Evolutionary conservation across 306 rosid genomes (phyloP), one percentile per base, ranked within the genome.

Genomic region (Clitoria ternatea): DNA sequence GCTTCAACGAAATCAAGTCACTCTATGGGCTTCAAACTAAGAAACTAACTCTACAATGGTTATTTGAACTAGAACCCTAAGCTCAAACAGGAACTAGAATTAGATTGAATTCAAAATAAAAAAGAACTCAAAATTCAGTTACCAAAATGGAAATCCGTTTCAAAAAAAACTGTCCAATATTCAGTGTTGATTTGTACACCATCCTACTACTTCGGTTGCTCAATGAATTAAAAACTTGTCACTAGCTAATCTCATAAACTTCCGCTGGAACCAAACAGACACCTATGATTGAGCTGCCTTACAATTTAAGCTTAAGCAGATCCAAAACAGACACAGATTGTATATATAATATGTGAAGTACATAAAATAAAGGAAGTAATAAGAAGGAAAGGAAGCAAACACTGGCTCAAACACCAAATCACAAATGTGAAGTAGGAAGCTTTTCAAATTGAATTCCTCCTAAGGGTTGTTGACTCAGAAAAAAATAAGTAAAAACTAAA

Each of bases 391-490:
- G 20, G 60, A 18, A 79, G 73, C 52, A 47, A n/a, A n/a, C n/a
- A n/a, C n/a, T n/a, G n/a, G n/a, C 44, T 40, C 75, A 80, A 62
- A 43, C 45, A 42, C n/a, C 47, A n/a, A n/a, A n/a, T n/a, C n/a
- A n/a, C 49, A 64, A 49, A 63, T 37, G 56, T 63, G 69, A 54
- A 81, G 65, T 43, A 69, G 57, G 63, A 81, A 67, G 68, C 14
- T 37, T n/a, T n/a, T 72, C 62, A 77, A 67, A 32, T 72, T 67
- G 74, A 77, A 54, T 73, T 77, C 9, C 66, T 67, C 47, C 35
- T 61, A 18, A 42, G 17, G 12, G 42, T 49, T 44, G 54, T 26
- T 47, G 36, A 30, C 33, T 53, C n/a, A 37, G 37, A 36, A 3
- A 13, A 56, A 27, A 61, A 61, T 22, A 74, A 72, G 45, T 50